Evolutionary conservation across 345 rosid species (phyloP), one percentile per base, ranked within the genome.

Genomic region (Streptanthus diversifolius): DNA sequence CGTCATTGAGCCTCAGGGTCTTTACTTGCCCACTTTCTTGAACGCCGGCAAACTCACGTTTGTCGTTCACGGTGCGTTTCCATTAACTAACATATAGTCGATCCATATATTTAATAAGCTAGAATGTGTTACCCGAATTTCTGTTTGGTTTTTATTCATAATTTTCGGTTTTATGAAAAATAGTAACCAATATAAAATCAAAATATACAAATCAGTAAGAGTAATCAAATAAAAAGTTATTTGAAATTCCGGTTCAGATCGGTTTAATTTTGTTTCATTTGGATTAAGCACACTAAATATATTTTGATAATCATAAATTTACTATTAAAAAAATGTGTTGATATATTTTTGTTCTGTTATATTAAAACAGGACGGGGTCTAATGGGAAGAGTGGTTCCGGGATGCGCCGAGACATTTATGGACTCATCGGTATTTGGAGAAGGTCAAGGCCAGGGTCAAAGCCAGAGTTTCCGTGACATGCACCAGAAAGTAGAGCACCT

Each of bases 381-480:
- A 9, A 52, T 59, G 40, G 86, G 88, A 9, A 48, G 45, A 29
- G 57, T 80, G 45, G 8, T 83, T 24, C 82, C 93, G 3, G 92
- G 90, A 25, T 90, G 90, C 51, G 81, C 90, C 30, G 93, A 84
- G 81, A 88, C 92, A 3, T 85, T 62, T 77, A 82, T 81, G 77
- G 85, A 85, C 13, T 75, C 86, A 0, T 59, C 70, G 7, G 37
- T n/a, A 21, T 71, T 49, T 52, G 58, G 65, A 3, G 59, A 49
- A 49, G 66, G 60, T 8, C 68, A 74, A 11, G 48, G 59, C 2
- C 63, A 76, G 18, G 53, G 70, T 7, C 74, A 64, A 17, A 18
- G 64, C 25, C 57, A 75, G 0, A 57, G 68, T 9, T 82, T 72
- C 69, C 71, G 58, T 40, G 93, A 90, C 43, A 83, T 74, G 75